Percentiles rank a stretch among this genome's conserved stretches.
These are phyloP conservation scores for Marchantia paleacea DNA, from an alignment of 225 moss, liverwort and hornwort species.

Conservation along the genomic window DNA sequence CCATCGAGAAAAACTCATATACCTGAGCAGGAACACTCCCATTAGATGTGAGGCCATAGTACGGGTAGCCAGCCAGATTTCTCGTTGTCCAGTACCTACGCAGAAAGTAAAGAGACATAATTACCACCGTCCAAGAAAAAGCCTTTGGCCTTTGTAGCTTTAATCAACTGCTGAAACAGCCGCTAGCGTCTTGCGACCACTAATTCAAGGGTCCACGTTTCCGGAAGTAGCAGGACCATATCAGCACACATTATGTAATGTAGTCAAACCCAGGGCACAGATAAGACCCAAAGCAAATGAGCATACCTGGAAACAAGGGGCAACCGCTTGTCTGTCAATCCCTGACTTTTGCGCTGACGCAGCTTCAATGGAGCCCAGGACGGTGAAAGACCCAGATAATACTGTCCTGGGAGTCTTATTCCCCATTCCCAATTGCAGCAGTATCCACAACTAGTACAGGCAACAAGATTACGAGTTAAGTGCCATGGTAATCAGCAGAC, in stretches of 20 bases:
- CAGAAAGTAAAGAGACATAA: background rate
- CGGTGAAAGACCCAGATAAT: conserved; percentile 79
- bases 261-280: background rate
- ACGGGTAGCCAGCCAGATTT: conserved; percentile 71
- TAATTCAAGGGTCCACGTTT: background rate
- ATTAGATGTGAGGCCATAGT: conserved; percentile 86
- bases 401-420: conserved; percentile 66
- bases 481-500: background rate
- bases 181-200: background rate
- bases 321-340: conserved; percentile 40
- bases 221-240: background rate
- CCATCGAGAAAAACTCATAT: background rate
- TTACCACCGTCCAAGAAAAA: background rate
- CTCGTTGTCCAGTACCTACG: conserved; percentile 91
- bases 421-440: conserved; percentile 99
- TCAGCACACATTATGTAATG: background rate
- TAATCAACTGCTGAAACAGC: background rate
- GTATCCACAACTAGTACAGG: conserved; percentile 86
- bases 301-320: conserved; percentile 73
- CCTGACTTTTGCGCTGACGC: conserved; percentile 56
- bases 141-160: background rate
- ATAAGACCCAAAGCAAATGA: background rate
- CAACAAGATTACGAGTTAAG: conserved; percentile 18
- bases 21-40: conserved; percentile 94
- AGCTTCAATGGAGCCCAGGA: conserved; percentile 77